phyloP scores from a whole-genome alignment of 768 basidiomycete genomes.

The Ramaria sp. region DNA sequence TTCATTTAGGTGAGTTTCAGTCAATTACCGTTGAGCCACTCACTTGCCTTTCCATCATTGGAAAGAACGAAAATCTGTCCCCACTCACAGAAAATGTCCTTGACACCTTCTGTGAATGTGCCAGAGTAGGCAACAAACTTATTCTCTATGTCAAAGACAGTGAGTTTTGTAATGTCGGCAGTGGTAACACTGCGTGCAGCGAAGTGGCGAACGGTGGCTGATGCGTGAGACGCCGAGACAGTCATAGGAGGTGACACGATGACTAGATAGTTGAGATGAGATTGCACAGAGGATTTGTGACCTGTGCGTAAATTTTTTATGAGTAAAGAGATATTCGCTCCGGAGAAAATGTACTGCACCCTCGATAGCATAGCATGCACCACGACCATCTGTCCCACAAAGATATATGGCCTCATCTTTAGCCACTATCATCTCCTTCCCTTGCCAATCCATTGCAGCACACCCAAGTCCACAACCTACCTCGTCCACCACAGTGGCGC shows the following conservation, averaged over 20 bases:
- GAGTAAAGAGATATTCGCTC: neutral
- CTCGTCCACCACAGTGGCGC: constrained; percentile 70
- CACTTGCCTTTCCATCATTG: constrained; percentile 62
- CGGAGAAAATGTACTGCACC: constrained; percentile 32
- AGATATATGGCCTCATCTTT: constrained; percentile 87
- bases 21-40: neutral
- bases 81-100: constrained; percentile 76
- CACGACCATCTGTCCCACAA: constrained; percentile 71
- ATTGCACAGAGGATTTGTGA: constrained; percentile 65
- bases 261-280: constrained; percentile 75
- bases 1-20: neutral
- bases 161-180: constrained; percentile 65
- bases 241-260: constrained; percentile 82
- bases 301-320: constrained; percentile 27
- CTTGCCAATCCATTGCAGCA: constrained; percentile 65
- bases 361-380: constrained; percentile 85
- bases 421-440: constrained; percentile 72
- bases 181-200: constrained; percentile 39
- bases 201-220: constrained; percentile 67
- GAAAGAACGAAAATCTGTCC: constrained; percentile 69
- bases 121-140: constrained; percentile 81
- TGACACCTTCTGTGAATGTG: constrained; percentile 72
- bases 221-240: constrained; percentile 50
- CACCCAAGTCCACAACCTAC: constrained; percentile 80
- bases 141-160: constrained; percentile 86